Evolutionary conservation across 2,329 filamentous ascomycete genomes (phyloP).

Genomic region (Elsinoe batatas): DNA sequence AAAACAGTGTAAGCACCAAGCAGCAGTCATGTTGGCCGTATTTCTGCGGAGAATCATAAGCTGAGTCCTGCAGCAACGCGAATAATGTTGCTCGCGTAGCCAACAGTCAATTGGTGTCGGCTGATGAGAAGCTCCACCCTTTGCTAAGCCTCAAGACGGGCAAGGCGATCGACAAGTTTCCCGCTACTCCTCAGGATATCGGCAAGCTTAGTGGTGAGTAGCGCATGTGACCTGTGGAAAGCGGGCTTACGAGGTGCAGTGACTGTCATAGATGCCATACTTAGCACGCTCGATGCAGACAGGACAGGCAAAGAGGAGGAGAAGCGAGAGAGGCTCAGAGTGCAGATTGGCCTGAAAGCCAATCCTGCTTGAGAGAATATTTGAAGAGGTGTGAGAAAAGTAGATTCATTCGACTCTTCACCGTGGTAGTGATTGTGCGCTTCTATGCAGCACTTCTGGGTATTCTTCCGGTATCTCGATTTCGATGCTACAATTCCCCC

Average conservation of each 20-base stretch:
- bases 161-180: constrained; percentile 25
- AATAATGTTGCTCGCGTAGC: constrained; percentile 27
- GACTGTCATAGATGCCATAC: constrained; percentile 22
- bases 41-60: too few relatives aligned
- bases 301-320: constrained; percentile 23
- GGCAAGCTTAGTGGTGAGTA: constrained; percentile 22
- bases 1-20: constrained; percentile 21
- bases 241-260: constrained; percentile 16
- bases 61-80: constrained; percentile 18
- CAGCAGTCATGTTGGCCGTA: too few relatives aligned
- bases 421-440: constrained; percentile 1
- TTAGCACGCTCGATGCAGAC: constrained; percentile 24
- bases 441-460: background rate
- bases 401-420: background rate
- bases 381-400: background rate
- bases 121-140: constrained; percentile 24
- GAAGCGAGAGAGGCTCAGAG: constrained; percentile 23
- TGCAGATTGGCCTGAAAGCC: constrained; percentile 25
- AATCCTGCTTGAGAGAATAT: constrained; percentile 21
- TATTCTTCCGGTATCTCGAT: background rate
- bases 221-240: background rate
- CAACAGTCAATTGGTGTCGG: constrained; percentile 23
- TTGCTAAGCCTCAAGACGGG: constrained; percentile 25
- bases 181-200: constrained; percentile 23
- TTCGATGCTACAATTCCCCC: background rate